phyloP scores from a whole-genome alignment of 306 rosid genomes.

The Castanospermum australe region DNA sequence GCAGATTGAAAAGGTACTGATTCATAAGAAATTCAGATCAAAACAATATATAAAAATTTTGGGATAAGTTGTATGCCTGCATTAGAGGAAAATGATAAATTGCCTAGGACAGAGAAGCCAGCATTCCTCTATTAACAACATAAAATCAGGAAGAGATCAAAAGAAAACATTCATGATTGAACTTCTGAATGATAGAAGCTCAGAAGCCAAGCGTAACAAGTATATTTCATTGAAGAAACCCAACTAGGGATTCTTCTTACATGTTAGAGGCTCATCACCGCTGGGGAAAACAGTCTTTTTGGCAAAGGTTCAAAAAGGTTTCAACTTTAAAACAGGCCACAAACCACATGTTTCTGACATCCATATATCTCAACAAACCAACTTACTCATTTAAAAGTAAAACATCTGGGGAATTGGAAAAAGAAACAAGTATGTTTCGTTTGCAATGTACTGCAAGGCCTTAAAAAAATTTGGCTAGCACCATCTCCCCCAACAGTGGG shows the following conservation, averaged over 20 bases:
- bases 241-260: constrained; percentile 27
- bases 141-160: not conserved
- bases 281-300: not conserved
- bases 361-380: not conserved
- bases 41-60: not conserved
- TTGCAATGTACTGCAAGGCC: not conserved
- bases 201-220: constrained; percentile 72
- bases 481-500: not conserved
- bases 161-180: not conserved
- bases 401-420: not conserved
- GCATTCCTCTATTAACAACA: not conserved
- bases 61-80: not conserved
- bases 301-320: not conserved
- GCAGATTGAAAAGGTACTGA: not conserved
- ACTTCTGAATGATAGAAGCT: constrained; percentile 26
- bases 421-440: not conserved
- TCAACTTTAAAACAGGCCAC: not conserved
- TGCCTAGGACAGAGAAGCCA: not conserved
- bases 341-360: not conserved
- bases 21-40: no score
- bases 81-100: not conserved
- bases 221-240: constrained; percentile 45
- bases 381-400: not conserved
- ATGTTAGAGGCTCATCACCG: constrained; percentile 54
- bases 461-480: not conserved